Conservation (phyloP, 2,329 filamentous ascomycete genomes). For the Coniochaeta prunicola region DNA sequence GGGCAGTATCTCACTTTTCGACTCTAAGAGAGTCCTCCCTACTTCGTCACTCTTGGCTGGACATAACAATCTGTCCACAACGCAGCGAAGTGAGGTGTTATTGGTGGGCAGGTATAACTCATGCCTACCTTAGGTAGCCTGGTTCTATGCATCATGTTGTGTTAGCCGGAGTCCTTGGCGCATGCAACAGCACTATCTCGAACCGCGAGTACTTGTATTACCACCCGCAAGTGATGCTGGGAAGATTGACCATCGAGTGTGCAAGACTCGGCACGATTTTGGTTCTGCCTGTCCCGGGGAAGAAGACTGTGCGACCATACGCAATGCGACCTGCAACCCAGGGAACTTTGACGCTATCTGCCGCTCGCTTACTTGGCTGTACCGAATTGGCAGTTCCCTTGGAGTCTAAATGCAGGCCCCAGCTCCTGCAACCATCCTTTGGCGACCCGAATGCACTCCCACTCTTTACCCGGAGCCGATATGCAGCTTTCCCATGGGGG, state of each 20-base stretch:
- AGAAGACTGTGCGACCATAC: no score
- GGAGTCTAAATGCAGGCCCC: neutral
- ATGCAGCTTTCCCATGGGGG: neutral
- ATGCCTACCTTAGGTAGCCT: no score
- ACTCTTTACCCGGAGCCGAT: neutral
- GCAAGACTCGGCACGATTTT: neutral
- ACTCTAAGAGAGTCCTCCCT: no score
- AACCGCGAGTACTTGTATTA: neutral
- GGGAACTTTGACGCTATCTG: neutral
- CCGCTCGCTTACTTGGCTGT: neutral
- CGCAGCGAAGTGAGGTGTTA: neutral
- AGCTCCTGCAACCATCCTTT: neutral
- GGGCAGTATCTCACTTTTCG: no score
- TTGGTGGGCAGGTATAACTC: neutral
- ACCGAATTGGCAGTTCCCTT: neutral
- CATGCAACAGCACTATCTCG: neutral
- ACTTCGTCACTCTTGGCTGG: no score
- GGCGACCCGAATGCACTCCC: neutral
- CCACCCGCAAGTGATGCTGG: no score
- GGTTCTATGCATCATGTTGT: no score
- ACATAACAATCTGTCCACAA: neutral
- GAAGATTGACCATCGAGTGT: neutral
- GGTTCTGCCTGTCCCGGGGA: no score
- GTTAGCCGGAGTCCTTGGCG: neutral
- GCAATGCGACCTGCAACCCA: neutral